Evolutionary conservation across 495 filamentous ascomycete genomes (phyloP).

Genomic region (Penicillium antarcticum): DNA sequence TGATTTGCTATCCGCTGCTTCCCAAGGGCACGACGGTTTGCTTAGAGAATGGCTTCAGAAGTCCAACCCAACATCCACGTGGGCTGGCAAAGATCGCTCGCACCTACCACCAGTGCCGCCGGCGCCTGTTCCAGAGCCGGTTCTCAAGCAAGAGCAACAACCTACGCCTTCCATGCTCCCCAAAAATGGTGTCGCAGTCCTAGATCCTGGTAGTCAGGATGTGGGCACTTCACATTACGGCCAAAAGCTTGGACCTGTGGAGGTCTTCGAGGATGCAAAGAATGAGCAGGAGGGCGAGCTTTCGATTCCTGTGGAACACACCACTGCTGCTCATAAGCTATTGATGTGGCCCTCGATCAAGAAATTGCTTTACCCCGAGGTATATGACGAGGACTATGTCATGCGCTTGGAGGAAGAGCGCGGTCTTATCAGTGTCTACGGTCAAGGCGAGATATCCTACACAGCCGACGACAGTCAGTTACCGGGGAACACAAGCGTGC

Average conservation of each 20-base stretch:
- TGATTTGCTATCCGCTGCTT: too few species aligned
- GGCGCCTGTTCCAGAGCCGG: too few species aligned
- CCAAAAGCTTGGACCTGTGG: neutral
- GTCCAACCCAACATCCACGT: too few species aligned
- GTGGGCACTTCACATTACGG: neutral
- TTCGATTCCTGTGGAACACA: conserved; percentile 75
- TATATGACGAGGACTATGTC: conserved; percentile 59
- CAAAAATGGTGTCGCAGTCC: neutral
- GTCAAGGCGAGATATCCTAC: conserved; percentile 71
- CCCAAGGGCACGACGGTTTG: too few species aligned
- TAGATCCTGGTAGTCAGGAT: neutral
- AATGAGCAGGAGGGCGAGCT: conserved; percentile 45
- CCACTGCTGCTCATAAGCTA: conserved; percentile 74
- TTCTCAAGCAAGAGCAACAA: conserved; percentile 9
- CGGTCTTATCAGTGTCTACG: conserved; percentile 72
- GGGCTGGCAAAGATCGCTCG: too few species aligned
- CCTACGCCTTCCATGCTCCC: neutral
- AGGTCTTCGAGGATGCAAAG: conserved; percentile 11
- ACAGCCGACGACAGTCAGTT: conserved; percentile 31
- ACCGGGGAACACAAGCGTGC: neutral
- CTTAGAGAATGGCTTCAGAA: too few species aligned
- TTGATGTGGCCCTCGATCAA: conserved; percentile 68
- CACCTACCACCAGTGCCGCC: too few species aligned
- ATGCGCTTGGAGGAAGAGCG: conserved; percentile 74
- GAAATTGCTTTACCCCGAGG: conserved; percentile 45